phyloP scores from a whole-genome alignment of 176 grass and related monocot species.

The Musa acuminata region DNA sequence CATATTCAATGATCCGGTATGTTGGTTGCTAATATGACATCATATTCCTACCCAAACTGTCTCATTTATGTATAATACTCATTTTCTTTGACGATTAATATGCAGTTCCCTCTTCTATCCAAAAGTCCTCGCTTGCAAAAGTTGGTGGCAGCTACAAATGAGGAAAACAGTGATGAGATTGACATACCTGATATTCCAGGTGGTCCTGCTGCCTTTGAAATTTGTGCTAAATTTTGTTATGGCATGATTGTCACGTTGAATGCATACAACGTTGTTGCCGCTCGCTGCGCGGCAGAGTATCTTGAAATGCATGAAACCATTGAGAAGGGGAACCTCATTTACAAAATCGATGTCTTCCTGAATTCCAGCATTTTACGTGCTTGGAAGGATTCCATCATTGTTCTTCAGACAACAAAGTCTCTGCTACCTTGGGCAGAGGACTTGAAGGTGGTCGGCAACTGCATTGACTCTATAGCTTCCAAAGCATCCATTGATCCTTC shows the following conservation, averaged over 20 bases:
- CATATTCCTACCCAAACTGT: background rate
- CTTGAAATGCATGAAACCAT: slow-evolving; percentile 90
- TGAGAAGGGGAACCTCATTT: slow-evolving; percentile 96
- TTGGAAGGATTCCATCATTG: slow-evolving; percentile 95
- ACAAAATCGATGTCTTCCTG: slow-evolving; percentile 96
- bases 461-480: slow-evolving; percentile 64
- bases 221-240: slow-evolving; percentile 97
- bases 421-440: slow-evolving; percentile 68
- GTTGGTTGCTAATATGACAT: background rate
- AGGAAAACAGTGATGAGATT: slow-evolving; percentile 59
- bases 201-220: slow-evolving; percentile 84
- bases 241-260: slow-evolving; percentile 93
- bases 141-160: slow-evolving; percentile 51
- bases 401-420: slow-evolving; percentile 71
- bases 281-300: slow-evolving; percentile 77
- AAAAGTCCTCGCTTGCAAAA: slow-evolving; percentile 87
- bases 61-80: slow-evolving; percentile 1
- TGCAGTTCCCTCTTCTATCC: slow-evolving; percentile 96
- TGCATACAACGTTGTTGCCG: slow-evolving; percentile 84
- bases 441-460: slow-evolving; percentile 72
- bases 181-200: slow-evolving; percentile 85
- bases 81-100: slow-evolving; percentile 16
- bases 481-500: slow-evolving; percentile 79
- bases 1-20: background rate
- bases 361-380: slow-evolving; percentile 69